A percentile compares a stretch with the other conserved stretches of the same genome.
These are phyloP conservation scores for Arabidopsis hybrid DNA, from an alignment of 441 rosid genomes.

Conservation along the genomic window DNA sequence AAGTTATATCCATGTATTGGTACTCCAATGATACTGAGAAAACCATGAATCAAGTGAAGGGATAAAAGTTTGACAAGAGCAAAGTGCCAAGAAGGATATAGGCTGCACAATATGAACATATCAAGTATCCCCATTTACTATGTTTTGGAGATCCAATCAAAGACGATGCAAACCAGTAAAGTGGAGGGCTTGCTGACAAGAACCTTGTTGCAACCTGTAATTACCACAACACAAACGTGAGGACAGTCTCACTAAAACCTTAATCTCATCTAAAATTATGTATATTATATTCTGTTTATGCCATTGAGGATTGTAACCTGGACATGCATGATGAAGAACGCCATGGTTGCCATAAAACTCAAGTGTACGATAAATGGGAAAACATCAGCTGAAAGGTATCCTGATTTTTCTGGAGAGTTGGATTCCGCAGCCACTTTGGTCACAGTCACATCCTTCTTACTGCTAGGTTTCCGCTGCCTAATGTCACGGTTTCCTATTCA, in stretches of 20 bases:
- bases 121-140: conserved; percentile 67
- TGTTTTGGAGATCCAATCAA: conserved; percentile 47
- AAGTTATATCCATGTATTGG: no score
- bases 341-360: conserved; percentile 77
- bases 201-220: conserved; percentile 90
- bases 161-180: conserved; percentile 87
- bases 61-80: conserved; percentile 92
- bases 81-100: conserved; percentile 85
- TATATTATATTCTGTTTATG: neutral
- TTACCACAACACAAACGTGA: conserved; percentile 23
- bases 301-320: conserved; percentile 61
- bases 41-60: conserved; percentile 66
- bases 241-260: conserved; percentile 14
- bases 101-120: conserved; percentile 72
- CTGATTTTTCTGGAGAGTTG: conserved; percentile 43
- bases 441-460: conserved; percentile 36
- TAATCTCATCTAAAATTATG: neutral
- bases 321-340: conserved; percentile 88
- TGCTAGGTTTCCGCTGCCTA: conserved; percentile 60
- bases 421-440: conserved; percentile 40
- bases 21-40: conserved; percentile 15
- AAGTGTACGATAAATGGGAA: conserved; percentile 76
- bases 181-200: conserved; percentile 85
- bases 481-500: conserved; percentile 56
- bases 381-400: conserved; percentile 56